phyloP scores from a whole-genome alignment of 352 stramenopile species.

The Phytophthora pini region DNA sequence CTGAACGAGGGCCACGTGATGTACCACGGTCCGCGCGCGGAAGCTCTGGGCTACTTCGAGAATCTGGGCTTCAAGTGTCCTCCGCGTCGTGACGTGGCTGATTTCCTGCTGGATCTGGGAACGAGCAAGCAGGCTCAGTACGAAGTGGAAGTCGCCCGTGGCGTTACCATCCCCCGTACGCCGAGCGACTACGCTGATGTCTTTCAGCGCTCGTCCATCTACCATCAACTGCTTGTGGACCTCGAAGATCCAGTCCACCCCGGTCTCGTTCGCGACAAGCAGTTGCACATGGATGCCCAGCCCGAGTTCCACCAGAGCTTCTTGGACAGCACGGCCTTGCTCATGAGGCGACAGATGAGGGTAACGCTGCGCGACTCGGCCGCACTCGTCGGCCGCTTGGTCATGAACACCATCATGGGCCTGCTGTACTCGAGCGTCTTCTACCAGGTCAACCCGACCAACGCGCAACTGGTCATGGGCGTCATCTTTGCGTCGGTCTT shows the following conservation, averaged over 20 bases:
- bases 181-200: conserved; percentile 25
- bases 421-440: conserved; percentile 43
- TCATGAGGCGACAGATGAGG: conserved; percentile 41
- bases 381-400: conserved; percentile 29
- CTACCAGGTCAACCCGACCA: conserved; percentile 45
- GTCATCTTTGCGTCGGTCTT: conserved; percentile 67
- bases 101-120: conserved; percentile 88
- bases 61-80: conserved; percentile 71
- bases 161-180: no score
- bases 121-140: conserved; percentile 50
- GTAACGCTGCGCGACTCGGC: conserved; percentile 13
- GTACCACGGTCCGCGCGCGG: conserved; percentile 78
- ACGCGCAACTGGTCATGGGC: conserved; percentile 61
- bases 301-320: conserved; percentile 43
- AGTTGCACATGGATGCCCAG: conserved; percentile 76
- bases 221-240: conserved; percentile 21
- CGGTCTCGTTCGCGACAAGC: conserved; percentile 42
- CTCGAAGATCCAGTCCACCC: conserved; percentile 18
- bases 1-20: conserved; percentile 91
- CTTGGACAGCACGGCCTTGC: conserved; percentile 29
- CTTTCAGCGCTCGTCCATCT: conserved; percentile 22
- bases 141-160: conserved; percentile 19
- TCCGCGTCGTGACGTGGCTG: conserved; percentile 77
- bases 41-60: conserved; percentile 82
- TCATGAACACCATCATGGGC: conserved; percentile 43